A percentile compares a stretch with the other conserved stretches of the same genome.
Evolutionary conservation across 768 basidiomycete genomes (phyloP).

Genomic region (Strobilomyces echinocephalus): DNA sequence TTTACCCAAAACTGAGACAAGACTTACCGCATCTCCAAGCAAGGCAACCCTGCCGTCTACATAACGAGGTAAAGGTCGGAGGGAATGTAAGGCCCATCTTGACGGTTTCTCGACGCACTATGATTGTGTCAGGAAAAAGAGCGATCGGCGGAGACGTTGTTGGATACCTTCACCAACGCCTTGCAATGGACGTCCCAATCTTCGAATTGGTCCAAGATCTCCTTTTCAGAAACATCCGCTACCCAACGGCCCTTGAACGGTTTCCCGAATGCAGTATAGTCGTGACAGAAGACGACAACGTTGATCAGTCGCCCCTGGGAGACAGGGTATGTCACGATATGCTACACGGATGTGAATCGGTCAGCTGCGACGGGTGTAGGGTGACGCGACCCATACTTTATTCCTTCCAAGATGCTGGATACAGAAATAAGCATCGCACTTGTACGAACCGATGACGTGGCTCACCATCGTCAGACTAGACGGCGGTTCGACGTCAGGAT

Average conservation of each 20-base stretch:
- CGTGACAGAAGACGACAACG: constrained; percentile 30
- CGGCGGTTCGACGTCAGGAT: constrained; percentile 28
- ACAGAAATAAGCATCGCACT: background rate
- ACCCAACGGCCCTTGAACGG: constrained; percentile 30
- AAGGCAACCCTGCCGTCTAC: constrained; percentile 39
- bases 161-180: constrained; percentile 11
- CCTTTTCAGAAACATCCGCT: constrained; percentile 27
- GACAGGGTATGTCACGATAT: constrained; percentile 38
- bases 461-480: constrained; percentile 24
- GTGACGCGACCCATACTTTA: constrained; percentile 3
- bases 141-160: background rate
- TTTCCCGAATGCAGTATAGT: constrained; percentile 28
- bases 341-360: constrained; percentile 22
- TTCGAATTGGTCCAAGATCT: constrained; percentile 27
- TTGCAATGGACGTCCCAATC: constrained; percentile 19
- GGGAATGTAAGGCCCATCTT: constrained; percentile 41
- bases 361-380: background rate
- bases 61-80: constrained; percentile 39
- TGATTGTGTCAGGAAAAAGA: background rate
- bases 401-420: constrained; percentile 24
- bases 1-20: background rate
- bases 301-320: constrained; percentile 35
- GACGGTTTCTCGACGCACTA: constrained; percentile 35
- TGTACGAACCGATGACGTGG: background rate
- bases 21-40: constrained; percentile 46